Evolutionary conservation across 148 eudicot species (phyloP).

Genomic region (Linanthus parryae): DNA sequence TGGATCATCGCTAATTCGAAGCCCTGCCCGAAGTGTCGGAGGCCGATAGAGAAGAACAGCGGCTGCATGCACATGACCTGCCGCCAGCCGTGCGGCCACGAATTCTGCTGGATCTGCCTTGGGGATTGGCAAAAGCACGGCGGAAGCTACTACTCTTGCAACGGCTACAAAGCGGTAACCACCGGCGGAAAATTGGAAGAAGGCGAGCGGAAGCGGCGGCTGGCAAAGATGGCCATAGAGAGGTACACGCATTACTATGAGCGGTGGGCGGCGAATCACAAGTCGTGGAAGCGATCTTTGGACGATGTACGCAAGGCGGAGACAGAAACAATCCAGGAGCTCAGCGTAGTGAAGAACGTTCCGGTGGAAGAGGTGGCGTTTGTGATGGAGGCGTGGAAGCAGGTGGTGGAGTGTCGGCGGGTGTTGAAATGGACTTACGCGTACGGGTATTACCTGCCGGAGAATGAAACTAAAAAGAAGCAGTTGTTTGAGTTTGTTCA

Average conservation of each 20-base stretch:
- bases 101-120: constrained; percentile 69
- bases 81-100: constrained; percentile 59
- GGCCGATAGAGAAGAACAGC: constrained; percentile 67
- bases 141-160: constrained; percentile 21
- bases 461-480: constrained; percentile 39
- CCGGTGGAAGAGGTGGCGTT: constrained; percentile 64
- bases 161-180: constrained; percentile 24
- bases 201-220: constrained; percentile 41
- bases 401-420: constrained; percentile 75
- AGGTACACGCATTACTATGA: constrained; percentile 44
- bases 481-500: constrained; percentile 62
- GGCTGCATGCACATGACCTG: constrained; percentile 79
- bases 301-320: background rate
- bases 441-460: constrained; percentile 61
- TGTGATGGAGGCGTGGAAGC: constrained; percentile 71
- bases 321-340: constrained; percentile 28
- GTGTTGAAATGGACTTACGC: constrained; percentile 80
- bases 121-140: constrained; percentile 41
- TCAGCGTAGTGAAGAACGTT: constrained; percentile 41
- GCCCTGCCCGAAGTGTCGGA: constrained; percentile 73
- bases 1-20: constrained; percentile 72
- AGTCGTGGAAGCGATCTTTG: constrained; percentile 48
- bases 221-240: constrained; percentile 36
- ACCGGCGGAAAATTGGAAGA: constrained; percentile 36
- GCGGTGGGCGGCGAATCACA: constrained; percentile 37